These are phyloP conservation scores for Globisporangium orthogonon DNA, from an alignment of 352 stramenopile genomes.

Conservation along the genomic window DNA sequence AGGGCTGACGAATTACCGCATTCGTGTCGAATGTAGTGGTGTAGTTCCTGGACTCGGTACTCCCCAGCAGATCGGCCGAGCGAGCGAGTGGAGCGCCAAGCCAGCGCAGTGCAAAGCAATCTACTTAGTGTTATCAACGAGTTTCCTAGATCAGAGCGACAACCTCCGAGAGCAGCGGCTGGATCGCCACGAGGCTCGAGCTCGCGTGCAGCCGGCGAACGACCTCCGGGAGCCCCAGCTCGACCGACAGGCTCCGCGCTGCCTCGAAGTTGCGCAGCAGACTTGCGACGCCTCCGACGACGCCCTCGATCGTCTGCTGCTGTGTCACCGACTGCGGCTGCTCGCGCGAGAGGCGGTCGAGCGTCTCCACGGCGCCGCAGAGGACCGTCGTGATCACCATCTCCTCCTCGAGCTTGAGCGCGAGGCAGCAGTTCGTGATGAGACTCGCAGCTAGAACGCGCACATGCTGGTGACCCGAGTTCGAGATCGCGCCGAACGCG, in stretches of 20 bases:
- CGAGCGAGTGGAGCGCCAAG: no score
- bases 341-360: slow-evolving; percentile 51
- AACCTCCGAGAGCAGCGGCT: slow-evolving; percentile 53
- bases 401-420: slow-evolving; percentile 60
- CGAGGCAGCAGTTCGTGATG: slow-evolving; percentile 68
- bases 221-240: slow-evolving; percentile 62
- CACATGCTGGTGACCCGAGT: slow-evolving; percentile 30
- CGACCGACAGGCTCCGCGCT: slow-evolving; percentile 47
- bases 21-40: no score
- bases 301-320: slow-evolving; percentile 46
- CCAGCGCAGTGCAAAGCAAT: no score
- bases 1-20: no score
- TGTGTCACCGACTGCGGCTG: slow-evolving; percentile 20
- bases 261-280: slow-evolving; percentile 56
- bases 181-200: slow-evolving; percentile 32
- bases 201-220: slow-evolving; percentile 41
- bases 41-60: no score
- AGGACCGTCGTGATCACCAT: slow-evolving; percentile 65
- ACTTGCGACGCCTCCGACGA: slow-evolving; percentile 57
- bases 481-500: slow-evolving; percentile 50
- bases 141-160: slow-evolving; percentile 43
- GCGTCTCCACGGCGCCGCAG: slow-evolving; percentile 57
- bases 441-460: slow-evolving; percentile 51
- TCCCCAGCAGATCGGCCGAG: no score
- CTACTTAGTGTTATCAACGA: no score